These are phyloP conservation scores for Penicillium corylophilum DNA, from an alignment of 2,329 filamentous ascomycete genomes.

Conservation along the genomic window DNA sequence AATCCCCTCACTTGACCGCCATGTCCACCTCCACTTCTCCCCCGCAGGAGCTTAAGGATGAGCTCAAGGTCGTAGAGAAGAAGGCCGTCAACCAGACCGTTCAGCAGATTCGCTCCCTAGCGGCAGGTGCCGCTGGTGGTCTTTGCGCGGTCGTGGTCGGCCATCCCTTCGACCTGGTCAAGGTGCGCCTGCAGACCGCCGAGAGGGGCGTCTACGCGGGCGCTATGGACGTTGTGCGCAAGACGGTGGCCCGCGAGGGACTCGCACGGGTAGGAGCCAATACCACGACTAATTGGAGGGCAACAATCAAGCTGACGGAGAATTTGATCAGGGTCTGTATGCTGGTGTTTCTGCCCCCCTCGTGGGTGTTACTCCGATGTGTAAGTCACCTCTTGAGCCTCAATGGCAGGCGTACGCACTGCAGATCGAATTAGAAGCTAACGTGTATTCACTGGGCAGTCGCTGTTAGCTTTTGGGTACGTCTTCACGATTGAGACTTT, in stretches of 20 bases:
- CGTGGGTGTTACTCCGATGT: constrained; percentile 97
- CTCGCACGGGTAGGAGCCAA: constrained; percentile 53
- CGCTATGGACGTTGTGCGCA: constrained; percentile 87
- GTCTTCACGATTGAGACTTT: constrained; percentile 11
- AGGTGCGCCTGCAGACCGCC: constrained; percentile 94
- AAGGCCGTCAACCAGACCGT: constrained; percentile 48
- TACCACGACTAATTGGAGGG: neutral
- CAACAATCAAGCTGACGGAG: neutral
- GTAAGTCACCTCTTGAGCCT: constrained; percentile 56
- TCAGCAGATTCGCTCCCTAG: constrained; percentile 74
- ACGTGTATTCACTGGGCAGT: constrained; percentile 42
- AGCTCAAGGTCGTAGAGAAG: constrained; percentile 27
- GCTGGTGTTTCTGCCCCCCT: constrained; percentile 95
- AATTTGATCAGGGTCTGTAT: constrained; percentile 70
- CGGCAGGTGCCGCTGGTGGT: constrained; percentile 88
- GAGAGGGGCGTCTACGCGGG: constrained; percentile 88
- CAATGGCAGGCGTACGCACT: neutral
- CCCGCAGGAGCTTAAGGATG: constrained; percentile 31
- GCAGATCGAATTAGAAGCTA: neutral
- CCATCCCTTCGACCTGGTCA: constrained; percentile 96
- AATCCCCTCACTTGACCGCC: constrained; percentile 8
- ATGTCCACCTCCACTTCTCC: constrained; percentile 34
- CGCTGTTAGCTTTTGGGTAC: constrained; percentile 66
- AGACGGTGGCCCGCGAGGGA: constrained; percentile 84
- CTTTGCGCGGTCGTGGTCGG: constrained; percentile 91